Evolutionary conservation across 2,329 filamentous ascomycete genomes (phyloP).

Genomic region (Diaporthe citriasiana): DNA sequence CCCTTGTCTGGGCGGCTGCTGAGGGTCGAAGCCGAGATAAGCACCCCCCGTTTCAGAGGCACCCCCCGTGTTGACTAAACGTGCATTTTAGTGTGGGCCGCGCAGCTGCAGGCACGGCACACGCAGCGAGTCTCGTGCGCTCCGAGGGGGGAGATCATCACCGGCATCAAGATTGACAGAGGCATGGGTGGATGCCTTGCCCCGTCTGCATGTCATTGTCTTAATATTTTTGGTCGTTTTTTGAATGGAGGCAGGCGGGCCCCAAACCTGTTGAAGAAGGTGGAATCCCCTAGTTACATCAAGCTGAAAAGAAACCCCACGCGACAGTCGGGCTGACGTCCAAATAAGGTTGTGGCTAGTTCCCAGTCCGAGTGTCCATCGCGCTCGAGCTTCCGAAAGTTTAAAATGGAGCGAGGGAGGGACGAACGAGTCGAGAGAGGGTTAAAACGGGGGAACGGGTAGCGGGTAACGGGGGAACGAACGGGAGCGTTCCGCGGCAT

Average conservation of each 20-base stretch:
- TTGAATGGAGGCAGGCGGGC: neutral
- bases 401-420: slow-evolving; percentile 30
- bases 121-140: slow-evolving; percentile 24
- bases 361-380: slow-evolving; percentile 38
- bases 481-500: slow-evolving; percentile 28
- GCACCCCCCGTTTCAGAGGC: slow-evolving; percentile 11
- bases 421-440: slow-evolving; percentile 16
- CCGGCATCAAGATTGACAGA: slow-evolving; percentile 30
- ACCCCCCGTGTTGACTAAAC: slow-evolving; percentile 20
- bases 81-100: slow-evolving; percentile 22
- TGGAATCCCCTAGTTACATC: too few relatives aligned
- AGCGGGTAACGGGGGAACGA: neutral
- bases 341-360: slow-evolving; percentile 42
- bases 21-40: slow-evolving; percentile 27
- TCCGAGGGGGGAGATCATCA: slow-evolving; percentile 20
- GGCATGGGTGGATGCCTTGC: neutral
- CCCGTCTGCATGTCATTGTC: slow-evolving; percentile 2
- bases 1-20: slow-evolving; percentile 1
- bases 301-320: too few relatives aligned
- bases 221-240: neutral
- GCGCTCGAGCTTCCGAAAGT: slow-evolving; percentile 38
- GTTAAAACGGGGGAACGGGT: slow-evolving; percentile 1
- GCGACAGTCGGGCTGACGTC: slow-evolving; percentile 35
- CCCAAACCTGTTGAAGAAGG: slow-evolving; percentile 4
- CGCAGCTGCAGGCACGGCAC: slow-evolving; percentile 32